Evolutionary conservation across 768 basidiomycete genomes (phyloP).

Genomic region (Cystoderma amianthinum): DNA sequence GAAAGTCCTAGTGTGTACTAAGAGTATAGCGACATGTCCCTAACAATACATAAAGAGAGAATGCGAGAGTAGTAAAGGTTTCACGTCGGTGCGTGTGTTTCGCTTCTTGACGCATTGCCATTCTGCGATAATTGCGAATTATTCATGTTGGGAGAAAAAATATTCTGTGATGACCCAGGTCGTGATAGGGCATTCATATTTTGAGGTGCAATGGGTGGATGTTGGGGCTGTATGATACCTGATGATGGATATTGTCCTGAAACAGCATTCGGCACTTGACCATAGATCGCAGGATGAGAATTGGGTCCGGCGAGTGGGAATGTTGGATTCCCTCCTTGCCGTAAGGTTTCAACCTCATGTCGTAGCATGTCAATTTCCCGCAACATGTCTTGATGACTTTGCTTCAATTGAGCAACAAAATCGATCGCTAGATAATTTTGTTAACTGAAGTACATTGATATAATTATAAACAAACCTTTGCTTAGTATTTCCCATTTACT

Average conservation of each 20-base stretch:
- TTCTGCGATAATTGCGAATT: slow-evolving; percentile 30
- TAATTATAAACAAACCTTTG: slow-evolving; percentile 57
- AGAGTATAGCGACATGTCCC: neutral
- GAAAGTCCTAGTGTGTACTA: neutral
- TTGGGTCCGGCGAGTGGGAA: slow-evolving; percentile 45
- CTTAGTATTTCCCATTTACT: slow-evolving; percentile 99
- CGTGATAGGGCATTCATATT: slow-evolving; percentile 38
- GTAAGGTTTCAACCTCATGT: slow-evolving; percentile 63
- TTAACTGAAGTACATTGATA: neutral
- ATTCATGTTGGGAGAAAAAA: slow-evolving; percentile 35
- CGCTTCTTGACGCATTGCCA: slow-evolving; percentile 34
- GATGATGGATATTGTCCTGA: slow-evolving; percentile 39
- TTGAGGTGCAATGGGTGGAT: slow-evolving; percentile 19
- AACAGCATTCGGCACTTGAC: slow-evolving; percentile 33
- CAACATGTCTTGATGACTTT: slow-evolving; percentile 66
- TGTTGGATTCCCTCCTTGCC: slow-evolving; percentile 46
- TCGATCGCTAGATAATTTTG: slow-evolving; percentile 75
- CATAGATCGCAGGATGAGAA: slow-evolving; percentile 40
- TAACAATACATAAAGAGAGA: slow-evolving; percentile 5
- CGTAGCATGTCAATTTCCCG: slow-evolving; percentile 75
- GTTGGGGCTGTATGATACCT: slow-evolving; percentile 30
- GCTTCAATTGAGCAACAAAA: slow-evolving; percentile 76
- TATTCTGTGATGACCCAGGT: slow-evolving; percentile 58
- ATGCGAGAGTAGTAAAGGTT: slow-evolving; percentile 7
- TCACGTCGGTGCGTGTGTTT: slow-evolving; percentile 28